Percentiles rank a stretch among this genome's conserved stretches.
Conservation (phyloP, 2,329 filamentous ascomycete species). For the Metarhizium rileyi region DNA sequence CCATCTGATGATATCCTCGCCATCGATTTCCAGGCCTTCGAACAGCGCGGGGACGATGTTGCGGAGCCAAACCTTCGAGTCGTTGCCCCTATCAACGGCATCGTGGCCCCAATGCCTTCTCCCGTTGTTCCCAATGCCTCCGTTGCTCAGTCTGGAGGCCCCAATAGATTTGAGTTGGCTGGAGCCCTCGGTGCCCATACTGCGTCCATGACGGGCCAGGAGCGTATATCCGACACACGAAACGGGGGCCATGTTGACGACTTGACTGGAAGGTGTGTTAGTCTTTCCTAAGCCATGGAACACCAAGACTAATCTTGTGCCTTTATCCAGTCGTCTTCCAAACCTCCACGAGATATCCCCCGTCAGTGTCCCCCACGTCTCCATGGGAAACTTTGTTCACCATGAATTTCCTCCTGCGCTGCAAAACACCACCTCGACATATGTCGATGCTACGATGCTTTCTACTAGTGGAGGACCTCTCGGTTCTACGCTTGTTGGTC, state of each 20-base stretch:
- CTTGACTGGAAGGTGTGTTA: slow-evolving; percentile 5
- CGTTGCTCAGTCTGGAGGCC: background rate
- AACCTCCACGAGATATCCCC: background rate
- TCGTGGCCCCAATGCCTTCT: background rate
- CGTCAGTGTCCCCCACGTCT: background rate
- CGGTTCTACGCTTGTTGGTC: background rate
- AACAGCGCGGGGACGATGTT: background rate
- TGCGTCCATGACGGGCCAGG: background rate
- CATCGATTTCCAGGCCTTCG: background rate
- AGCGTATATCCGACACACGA: background rate
- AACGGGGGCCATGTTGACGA: background rate
- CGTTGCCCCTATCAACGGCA: background rate
- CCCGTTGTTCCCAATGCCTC: background rate
- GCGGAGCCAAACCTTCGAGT: background rate
- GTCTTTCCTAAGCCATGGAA: slow-evolving; percentile 3
- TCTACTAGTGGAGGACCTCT: background rate
- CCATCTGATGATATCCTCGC: background rate
- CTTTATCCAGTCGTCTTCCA: background rate
- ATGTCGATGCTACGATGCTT: background rate
- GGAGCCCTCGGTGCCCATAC: background rate
- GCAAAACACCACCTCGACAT: background rate
- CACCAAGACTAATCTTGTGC: slow-evolving; percentile 3
- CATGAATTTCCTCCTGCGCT: background rate
- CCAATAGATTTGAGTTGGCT: background rate
- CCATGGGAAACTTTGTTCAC: background rate